Base-by-base conservation (phyloP, 1,139 yeast species). In the Yamadazyma siamensis region DNA sequence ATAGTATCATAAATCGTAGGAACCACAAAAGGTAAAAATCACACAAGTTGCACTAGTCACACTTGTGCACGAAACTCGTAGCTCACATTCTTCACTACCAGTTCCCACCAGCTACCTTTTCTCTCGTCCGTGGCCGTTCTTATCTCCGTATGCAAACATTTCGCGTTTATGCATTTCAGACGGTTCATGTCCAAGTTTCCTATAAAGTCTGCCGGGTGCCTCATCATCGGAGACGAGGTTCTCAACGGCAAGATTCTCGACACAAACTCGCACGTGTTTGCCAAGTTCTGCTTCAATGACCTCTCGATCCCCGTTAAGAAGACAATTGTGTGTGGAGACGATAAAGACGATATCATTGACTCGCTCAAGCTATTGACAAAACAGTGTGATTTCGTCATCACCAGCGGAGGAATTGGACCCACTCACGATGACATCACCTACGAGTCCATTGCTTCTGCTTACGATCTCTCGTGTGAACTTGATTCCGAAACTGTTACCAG, bases 341-440 rank as follows among this genome's bases (percentile, higher is more conserved):
- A 82, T 25, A 72, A 71, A 36, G 50, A 57, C 2, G 94, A 83
- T 39, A 86, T 87, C 29, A 59, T 68, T 2, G 67, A 67, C 9
- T 71, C 81, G 1, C 56, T 84, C 18, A 54, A 55, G 20, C 51
- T 65, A 5, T 59, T 84, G 36, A 49, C 71, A 18, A 50, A 62
- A 13, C 61, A 71, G 27, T 79, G 78, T 44, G 91, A 84, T 47
- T 71, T 86, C 33, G 71, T 86, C 5, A 71, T 85, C 12, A 85
- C 95, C 1, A 75, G 87, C 12, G 95, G 96, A 2, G 87, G 86
- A 0, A 83, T 87, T 39, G 96, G 96, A 0, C 85, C 94, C 3
- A 87, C 95, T 0, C 95, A 86, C 47, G 95, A 86, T 50, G 96
- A 86, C 52, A 80, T 86, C 35, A 85, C 95, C 0, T 86, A 87